phyloP scores from a whole-genome alignment of 768 basidiomycete species.

The Auriscalpium orientale region DNA sequence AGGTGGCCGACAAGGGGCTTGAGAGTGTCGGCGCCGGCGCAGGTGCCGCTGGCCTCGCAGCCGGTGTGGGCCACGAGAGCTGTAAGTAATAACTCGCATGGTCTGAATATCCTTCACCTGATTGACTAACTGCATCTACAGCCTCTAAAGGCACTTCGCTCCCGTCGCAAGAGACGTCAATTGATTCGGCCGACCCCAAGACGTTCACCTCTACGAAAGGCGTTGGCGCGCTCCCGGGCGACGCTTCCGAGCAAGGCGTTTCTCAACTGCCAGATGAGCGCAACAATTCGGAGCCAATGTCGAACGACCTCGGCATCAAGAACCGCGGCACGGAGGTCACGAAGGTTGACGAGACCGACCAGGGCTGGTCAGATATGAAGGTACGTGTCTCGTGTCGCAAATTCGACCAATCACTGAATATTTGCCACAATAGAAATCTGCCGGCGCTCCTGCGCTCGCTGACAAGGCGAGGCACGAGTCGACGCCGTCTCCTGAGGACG shows the following conservation, averaged over 20 bases:
- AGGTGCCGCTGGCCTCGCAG: neutral
- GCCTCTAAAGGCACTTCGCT: too few species aligned
- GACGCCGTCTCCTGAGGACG: neutral
- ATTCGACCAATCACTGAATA: too few species aligned
- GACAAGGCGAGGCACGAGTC: neutral
- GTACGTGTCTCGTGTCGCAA: neutral
- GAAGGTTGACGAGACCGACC: neutral
- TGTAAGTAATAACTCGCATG: too few species aligned
- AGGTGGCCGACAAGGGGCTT: neutral
- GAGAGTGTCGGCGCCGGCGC: neutral
- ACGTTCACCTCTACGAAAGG: conserved; percentile 18
- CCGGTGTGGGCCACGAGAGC: too few species aligned
- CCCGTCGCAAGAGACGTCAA: too few species aligned
- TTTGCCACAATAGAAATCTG: neutral
- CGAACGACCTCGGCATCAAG: neutral
- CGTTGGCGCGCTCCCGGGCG: conserved; percentile 44
- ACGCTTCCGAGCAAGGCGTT: conserved; percentile 35
- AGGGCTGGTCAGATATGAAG: neutral
- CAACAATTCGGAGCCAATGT: too few species aligned
- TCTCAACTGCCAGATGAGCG: conserved; percentile 42
- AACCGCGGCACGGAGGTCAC: neutral
- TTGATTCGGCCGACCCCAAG: too few species aligned
- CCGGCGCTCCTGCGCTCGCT: neutral
- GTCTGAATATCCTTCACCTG: too few species aligned
- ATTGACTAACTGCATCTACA: too few species aligned